Conservation (phyloP, 352 stramenopile genomes). For the Globisporangium spiculum region DNA sequence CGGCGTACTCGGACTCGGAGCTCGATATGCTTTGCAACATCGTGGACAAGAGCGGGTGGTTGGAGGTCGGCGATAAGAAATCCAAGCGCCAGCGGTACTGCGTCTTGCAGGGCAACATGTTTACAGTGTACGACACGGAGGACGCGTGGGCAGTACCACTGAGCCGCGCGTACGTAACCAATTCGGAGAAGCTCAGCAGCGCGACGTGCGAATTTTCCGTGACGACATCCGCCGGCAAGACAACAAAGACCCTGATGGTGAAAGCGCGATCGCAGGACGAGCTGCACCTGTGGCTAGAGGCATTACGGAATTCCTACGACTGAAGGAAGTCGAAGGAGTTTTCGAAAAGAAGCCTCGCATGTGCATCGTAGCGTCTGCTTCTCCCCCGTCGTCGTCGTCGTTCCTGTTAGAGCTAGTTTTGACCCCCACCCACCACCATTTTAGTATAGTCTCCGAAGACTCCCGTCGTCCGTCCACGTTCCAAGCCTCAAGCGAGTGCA, state of each 20-base stretch:
- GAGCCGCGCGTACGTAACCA: slow-evolving; percentile 71
- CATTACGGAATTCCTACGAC: slow-evolving; percentile 47
- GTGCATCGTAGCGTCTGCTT: too few species aligned
- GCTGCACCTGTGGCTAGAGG: slow-evolving; percentile 76
- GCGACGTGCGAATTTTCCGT: slow-evolving; percentile 61
- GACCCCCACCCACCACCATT: slow-evolving; percentile 4
- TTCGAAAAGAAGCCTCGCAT: too few species aligned
- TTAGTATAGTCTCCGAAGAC: slow-evolving; percentile 3
- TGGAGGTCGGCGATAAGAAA: slow-evolving; percentile 77
- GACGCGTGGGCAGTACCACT: slow-evolving; percentile 78
- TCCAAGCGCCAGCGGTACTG: slow-evolving; percentile 70
- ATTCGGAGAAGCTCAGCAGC: slow-evolving; percentile 60
- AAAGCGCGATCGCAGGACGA: slow-evolving; percentile 69
- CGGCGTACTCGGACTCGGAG: slow-evolving; percentile 68
- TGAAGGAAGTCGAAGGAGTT: slow-evolving; percentile 13
- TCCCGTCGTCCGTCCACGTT: neutral
- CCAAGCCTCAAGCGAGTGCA: neutral
- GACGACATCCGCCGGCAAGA: slow-evolving; percentile 64
- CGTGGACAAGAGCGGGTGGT: slow-evolving; percentile 77
- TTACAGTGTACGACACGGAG: slow-evolving; percentile 81
- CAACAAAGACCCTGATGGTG: slow-evolving; percentile 64
- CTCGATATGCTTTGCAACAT: slow-evolving; percentile 70
- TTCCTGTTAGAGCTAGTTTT: slow-evolving; percentile 20
- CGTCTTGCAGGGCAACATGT: slow-evolving; percentile 79
- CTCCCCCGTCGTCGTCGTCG: too few species aligned